Base-by-base conservation (phyloP, 2,329 filamentous ascomycete genomes). In the Colletotrichum coccodes region DNA sequence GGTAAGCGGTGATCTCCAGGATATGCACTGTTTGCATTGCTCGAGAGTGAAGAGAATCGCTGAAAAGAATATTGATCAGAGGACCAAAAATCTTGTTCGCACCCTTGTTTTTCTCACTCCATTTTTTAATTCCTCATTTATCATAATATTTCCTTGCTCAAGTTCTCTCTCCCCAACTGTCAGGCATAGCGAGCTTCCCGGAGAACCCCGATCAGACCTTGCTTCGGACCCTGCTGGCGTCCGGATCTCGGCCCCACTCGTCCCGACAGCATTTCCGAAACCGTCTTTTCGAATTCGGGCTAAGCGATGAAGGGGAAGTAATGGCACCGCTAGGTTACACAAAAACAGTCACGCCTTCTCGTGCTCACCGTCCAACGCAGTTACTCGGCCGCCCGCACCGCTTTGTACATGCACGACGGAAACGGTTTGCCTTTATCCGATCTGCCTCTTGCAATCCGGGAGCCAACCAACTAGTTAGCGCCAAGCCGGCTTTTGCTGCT, bases 341-440 rank as follows among this genome's bases (percentile, higher is more conserved):
- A 38, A 9, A 40, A 8, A 32, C n/a, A n/a, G 47, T 30, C 9
- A 21, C 23, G 16, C 32, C 47, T 54, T 14, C n/a, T 12, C 12
- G 16, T 44, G n/a, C 23, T 38, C 32, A 32, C 38, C 21, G 14
- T 36, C 57, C 4, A 54, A 54, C 11, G 47, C 16, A 28, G n/a
- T 28, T 30, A 46, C 21, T 8, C 6, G 23, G 28, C n/a, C 46
- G 1, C 23, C 36, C 38, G 30, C 32, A 38, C n/a, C 16, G 16
- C 63, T 61, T 54, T 65, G 47, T 54, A 6, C 46, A n/a, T n/a
- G 16, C 14, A 9, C 21, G 57, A 65, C 49, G 63, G 9, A 61
- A 61, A 40, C 63, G 47, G 42, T 21, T 36, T 54, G 57, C 57
- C 63, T 36, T 47, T 16, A 58, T 54, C 34, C 40, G 38, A 58